These are phyloP conservation scores for Ilyonectria sp. DNA, from an alignment of 2,329 filamentous ascomycete genomes.

Conservation along the genomic window DNA sequence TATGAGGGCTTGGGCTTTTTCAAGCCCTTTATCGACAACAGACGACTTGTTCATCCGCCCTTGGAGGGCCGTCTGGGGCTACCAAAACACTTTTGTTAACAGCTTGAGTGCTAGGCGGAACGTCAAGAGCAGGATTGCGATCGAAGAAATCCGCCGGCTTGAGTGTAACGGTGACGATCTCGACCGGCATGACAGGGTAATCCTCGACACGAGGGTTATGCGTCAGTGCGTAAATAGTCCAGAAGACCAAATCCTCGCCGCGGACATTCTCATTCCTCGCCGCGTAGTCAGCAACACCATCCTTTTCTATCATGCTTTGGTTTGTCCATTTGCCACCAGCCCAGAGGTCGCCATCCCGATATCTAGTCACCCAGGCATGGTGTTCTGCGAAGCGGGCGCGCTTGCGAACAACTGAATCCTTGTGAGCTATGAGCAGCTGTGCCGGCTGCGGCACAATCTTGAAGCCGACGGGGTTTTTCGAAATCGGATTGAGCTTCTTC, in stretches of 20 bases:
- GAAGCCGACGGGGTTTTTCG: no score
- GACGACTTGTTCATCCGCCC: no score
- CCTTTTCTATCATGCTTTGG: not conserved
- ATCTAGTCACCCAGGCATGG: not conserved
- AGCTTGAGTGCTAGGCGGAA: conserved; percentile 50
- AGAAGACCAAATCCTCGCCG: conserved; percentile 47
- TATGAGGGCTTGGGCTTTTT: no score
- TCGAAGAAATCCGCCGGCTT: conserved; percentile 64
- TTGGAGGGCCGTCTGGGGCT: no score
- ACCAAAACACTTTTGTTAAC: conserved; percentile 39
- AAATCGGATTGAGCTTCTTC: no score
- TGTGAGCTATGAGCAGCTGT: no score
- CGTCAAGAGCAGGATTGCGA: conserved; percentile 63
- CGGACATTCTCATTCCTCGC: not conserved
- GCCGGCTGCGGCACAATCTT: no score
- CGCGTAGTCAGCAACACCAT: not conserved
- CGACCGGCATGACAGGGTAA: conserved; percentile 62
- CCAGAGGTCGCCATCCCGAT: conserved; percentile 1
- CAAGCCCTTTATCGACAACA: no score
- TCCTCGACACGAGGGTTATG: conserved; percentile 66
- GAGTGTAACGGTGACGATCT: conserved; percentile 40
- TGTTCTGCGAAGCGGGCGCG: no score
- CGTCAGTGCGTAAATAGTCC: conserved; percentile 65
- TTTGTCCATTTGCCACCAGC: not conserved
- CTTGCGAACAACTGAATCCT: no score